Conservation (phyloP, 2,329 filamentous ascomycete species). For the Biscogniauxia mediterranea region DNA sequence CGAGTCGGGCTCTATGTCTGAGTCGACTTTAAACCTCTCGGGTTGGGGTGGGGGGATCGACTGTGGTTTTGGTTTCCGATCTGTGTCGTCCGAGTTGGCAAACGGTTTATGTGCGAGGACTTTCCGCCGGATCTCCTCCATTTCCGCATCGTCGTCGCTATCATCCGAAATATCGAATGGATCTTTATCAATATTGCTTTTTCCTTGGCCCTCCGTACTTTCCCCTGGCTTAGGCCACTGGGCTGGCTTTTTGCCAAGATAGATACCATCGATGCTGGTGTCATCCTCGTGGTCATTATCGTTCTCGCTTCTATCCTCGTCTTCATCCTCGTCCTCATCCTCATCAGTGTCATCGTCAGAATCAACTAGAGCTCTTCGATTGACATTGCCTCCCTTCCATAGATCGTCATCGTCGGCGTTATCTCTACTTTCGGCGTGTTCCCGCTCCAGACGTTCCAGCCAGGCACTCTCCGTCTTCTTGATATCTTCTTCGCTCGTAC, state of each 20-base stretch:
- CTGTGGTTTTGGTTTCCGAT: constrained; percentile 56
- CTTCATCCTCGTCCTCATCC: constrained; percentile 46
- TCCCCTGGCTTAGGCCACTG: constrained; percentile 31
- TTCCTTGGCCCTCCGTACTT: constrained; percentile 36
- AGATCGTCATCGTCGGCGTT: constrained; percentile 68
- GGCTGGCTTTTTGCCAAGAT: constrained; percentile 54
- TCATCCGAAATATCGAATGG: constrained; percentile 77
- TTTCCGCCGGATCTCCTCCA: constrained; percentile 86
- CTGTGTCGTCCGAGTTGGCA: constrained; percentile 51
- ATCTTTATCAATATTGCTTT: constrained; percentile 55
- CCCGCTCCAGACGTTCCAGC: constrained; percentile 85
- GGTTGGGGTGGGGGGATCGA: constrained; percentile 60
- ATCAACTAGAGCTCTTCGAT: constrained; percentile 57
- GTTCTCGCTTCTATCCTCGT: constrained; percentile 37
- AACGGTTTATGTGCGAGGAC: constrained; percentile 94
- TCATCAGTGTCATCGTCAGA: constrained; percentile 50
- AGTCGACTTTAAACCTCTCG: constrained; percentile 52
- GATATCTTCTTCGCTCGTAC: constrained; percentile 74
- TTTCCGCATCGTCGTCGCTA: constrained; percentile 70
- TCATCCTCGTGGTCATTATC: constrained; percentile 44
- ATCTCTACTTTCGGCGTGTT: constrained; percentile 78
- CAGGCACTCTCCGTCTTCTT: constrained; percentile 84
- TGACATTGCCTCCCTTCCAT: constrained; percentile 90
- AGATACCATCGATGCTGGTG: constrained; percentile 56
- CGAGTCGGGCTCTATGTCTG: constrained; percentile 69